phyloP scores from a whole-genome alignment of 176 grass and related monocot genomes.

The Triticum timopheevii region DNA sequence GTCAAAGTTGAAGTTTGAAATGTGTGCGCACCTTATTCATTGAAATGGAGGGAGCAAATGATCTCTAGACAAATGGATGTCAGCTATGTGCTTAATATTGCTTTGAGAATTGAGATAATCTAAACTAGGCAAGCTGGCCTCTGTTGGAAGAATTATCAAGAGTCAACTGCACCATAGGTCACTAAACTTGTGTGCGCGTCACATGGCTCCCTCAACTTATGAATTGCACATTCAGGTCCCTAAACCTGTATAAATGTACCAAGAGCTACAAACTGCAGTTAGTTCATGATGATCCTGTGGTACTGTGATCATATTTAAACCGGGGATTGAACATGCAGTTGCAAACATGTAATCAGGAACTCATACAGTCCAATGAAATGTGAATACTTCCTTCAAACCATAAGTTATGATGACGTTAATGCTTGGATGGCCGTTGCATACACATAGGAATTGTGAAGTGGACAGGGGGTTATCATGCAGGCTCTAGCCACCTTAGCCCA shows the following conservation, averaged over 20 bases:
- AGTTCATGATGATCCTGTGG: background rate
- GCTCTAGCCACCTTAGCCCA: no score
- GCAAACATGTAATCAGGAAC: constrained; percentile 1
- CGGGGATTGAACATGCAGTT: background rate
- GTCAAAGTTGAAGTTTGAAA: no score
- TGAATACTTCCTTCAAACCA: background rate
- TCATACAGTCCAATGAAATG: background rate
- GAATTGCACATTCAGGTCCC: constrained; percentile 5
- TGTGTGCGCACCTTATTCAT: no score
- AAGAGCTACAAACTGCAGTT: background rate
- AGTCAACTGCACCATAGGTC: background rate
- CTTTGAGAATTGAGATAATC: background rate
- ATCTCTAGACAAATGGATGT: background rate
- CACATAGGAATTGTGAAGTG: no score
- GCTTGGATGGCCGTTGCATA: no score
- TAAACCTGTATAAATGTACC: constrained; percentile 9
- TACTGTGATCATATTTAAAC: background rate
- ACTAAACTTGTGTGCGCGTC: background rate
- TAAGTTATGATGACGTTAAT: background rate
- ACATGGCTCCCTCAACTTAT: background rate
- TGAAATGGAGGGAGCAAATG: background rate
- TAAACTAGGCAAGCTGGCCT: background rate
- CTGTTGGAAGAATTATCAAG: background rate
- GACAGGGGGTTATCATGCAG: no score
- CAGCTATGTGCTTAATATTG: constrained; percentile 11